phyloP scores from a whole-genome alignment of 805 yeast genomes.

The Yarrowia sp. region DNA sequence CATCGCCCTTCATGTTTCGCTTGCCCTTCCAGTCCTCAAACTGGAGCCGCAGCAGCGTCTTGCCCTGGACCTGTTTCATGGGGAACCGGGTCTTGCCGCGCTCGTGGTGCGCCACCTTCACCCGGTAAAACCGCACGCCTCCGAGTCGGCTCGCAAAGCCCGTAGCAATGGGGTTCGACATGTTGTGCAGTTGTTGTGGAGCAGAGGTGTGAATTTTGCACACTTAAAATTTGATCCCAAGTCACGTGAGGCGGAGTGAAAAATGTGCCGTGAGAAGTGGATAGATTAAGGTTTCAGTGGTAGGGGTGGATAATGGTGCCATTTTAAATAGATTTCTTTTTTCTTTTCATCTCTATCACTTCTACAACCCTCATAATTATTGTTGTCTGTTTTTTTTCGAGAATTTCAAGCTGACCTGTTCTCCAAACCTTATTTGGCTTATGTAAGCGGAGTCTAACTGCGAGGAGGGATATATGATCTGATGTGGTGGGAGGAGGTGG shows the following conservation, averaged over 20 bases:
- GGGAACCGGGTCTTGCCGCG: conserved; percentile 26
- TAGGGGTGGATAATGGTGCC: not conserved
- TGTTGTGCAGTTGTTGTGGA: not conserved
- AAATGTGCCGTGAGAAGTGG: no score
- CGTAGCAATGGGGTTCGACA: conserved; percentile 5
- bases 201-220: conserved; percentile 2
- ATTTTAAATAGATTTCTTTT: not conserved
- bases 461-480: no score
- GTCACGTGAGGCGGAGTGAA: not conserved
- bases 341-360: not conserved
- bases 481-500: not conserved
- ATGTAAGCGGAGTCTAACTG: not conserved
- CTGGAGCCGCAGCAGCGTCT: conserved; percentile 22
- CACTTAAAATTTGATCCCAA: conserved; percentile 6
- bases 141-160: conserved; percentile 29
- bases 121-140: conserved; percentile 20
- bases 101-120: conserved; percentile 20
- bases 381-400: no score
- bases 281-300: conserved; percentile 2
- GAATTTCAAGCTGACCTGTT: not conserved
- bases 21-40: conserved; percentile 35
- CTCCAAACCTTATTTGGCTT: not conserved
- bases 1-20: conserved; percentile 36
- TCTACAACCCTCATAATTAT: no score
- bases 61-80: conserved; percentile 28